Conservation (phyloP, 495 filamentous ascomycete species). For the Aspergillus olivimuriae region DNA sequence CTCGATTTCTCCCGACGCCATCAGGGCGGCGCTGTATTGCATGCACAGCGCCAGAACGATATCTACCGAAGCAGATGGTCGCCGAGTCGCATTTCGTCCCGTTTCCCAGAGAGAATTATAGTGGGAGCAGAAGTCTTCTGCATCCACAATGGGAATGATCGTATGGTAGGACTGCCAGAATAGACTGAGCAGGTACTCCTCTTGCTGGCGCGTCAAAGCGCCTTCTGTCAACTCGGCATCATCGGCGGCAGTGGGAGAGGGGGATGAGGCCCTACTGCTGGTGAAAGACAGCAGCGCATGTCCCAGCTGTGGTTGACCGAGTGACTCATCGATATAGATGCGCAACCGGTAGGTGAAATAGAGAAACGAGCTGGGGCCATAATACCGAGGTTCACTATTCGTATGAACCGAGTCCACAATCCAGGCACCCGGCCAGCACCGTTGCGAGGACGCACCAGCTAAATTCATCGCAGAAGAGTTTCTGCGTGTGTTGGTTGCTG, state of each 20-base stretch:
- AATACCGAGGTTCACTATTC: not conserved
- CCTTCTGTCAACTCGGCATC: constrained; percentile 17
- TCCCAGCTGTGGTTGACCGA: not conserved
- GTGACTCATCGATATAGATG: not conserved
- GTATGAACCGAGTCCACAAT: too few species aligned
- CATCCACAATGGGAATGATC: constrained; percentile 32
- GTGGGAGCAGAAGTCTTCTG: constrained; percentile 36
- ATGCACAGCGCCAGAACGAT: constrained; percentile 45
- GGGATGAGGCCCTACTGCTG: constrained; percentile 1
- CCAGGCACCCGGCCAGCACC: too few species aligned
- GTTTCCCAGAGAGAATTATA: constrained; percentile 40
- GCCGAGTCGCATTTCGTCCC: constrained; percentile 22
- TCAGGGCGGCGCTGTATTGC: constrained; percentile 26
- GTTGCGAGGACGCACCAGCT: too few species aligned
- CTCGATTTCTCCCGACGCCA: not conserved
- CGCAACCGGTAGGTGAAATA: constrained; percentile 3
- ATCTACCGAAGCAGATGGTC: constrained; percentile 36
- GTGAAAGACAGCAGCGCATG: constrained; percentile 5
- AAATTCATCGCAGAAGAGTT: too few species aligned
- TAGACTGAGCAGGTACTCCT: constrained; percentile 42
- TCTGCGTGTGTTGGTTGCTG: too few species aligned
- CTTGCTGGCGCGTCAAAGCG: constrained; percentile 24
- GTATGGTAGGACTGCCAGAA: constrained; percentile 45
- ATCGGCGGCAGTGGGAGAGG: constrained; percentile 13
- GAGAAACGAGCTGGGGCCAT: constrained; percentile 3